A percentile compares a stretch with the other conserved stretches of the same genome.
Conservation (phyloP, 768 basidiomycete species). For the Cystoderma amianthinum region DNA sequence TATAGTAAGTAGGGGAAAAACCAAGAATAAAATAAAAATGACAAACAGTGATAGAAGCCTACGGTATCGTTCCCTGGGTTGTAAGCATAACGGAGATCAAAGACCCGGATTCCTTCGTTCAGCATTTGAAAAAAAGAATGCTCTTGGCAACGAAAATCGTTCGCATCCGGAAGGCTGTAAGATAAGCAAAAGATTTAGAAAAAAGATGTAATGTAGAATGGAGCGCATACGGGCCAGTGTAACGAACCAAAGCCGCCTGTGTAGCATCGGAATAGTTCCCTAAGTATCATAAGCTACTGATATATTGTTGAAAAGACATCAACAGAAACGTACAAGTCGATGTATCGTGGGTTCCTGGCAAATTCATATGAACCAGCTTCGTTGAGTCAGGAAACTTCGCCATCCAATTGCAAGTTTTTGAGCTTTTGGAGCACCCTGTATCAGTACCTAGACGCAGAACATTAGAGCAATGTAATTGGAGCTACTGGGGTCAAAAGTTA, state of each 20-base stretch:
- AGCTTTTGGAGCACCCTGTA: constrained; percentile 20
- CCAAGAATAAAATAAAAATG: neutral
- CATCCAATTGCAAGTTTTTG: constrained; percentile 40
- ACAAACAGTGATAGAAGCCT: constrained; percentile 40
- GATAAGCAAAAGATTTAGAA: no score
- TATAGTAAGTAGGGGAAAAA: neutral
- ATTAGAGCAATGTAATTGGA: neutral
- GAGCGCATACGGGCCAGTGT: constrained; percentile 32
- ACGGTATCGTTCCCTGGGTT: constrained; percentile 45
- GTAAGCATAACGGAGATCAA: constrained; percentile 40
- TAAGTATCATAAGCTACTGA: constrained; percentile 8
- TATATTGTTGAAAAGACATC: neutral
- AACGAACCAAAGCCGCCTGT: constrained; percentile 31
- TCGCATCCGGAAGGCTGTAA: constrained; percentile 19
- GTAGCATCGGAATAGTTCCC: constrained; percentile 38
- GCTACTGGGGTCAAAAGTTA: neutral
- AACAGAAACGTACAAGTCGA: constrained; percentile 27
- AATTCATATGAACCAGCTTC: constrained; percentile 37
- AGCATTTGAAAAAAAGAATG: constrained; percentile 37
- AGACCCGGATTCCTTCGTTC: constrained; percentile 43
- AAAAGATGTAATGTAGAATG: no score
- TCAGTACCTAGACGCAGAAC: constrained; percentile 21
- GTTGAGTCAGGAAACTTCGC: constrained; percentile 32
- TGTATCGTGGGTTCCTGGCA: constrained; percentile 48
- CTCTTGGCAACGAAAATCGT: constrained; percentile 34